These are phyloP conservation scores for Teunomyces tritomae DNA, from an alignment of 805 yeast species.

Conservation along the genomic window DNA sequence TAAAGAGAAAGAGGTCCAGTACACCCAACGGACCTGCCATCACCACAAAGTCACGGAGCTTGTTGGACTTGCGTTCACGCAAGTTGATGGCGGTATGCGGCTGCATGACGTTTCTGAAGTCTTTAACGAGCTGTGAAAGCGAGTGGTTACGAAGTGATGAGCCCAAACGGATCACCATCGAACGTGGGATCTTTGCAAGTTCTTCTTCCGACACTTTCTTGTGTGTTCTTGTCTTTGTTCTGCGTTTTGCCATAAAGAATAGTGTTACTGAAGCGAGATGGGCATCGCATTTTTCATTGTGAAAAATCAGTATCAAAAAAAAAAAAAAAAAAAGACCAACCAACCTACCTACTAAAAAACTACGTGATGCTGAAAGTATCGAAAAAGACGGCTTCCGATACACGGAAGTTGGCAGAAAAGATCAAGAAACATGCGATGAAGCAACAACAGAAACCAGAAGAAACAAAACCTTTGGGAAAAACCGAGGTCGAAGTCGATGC, in stretches of 20 bases:
- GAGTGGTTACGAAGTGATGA: constrained; percentile 74
- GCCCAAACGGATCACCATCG: constrained; percentile 92
- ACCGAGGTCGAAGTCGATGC: background rate
- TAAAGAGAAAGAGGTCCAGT: constrained; percentile 80
- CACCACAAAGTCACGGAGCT: constrained; percentile 89
- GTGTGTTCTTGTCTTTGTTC: constrained; percentile 84
- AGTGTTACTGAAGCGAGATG: background rate
- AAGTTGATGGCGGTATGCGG: constrained; percentile 93
- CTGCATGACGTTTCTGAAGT: constrained; percentile 87
- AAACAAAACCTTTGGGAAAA: background rate
- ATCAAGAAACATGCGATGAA: constrained; percentile 26
- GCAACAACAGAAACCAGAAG: constrained; percentile 10
- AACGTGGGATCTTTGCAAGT: constrained; percentile 72
- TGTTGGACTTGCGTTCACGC: constrained; percentile 82
- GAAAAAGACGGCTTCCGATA: constrained; percentile 21
- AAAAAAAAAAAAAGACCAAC: no score
- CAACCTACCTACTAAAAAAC: no score
- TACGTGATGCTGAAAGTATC: constrained; percentile 3
- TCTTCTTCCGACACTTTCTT: constrained; percentile 63
- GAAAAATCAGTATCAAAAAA: background rate
- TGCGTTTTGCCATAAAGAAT: constrained; percentile 39
- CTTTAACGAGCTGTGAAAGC: constrained; percentile 78
- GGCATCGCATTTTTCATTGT: background rate
- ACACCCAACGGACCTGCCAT: constrained; percentile 98
- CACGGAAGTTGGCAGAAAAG: constrained; percentile 55